These are phyloP conservation scores for Simplicillium sp. DNA, from an alignment of 2,329 filamentous ascomycete genomes.

Conservation along the genomic window DNA sequence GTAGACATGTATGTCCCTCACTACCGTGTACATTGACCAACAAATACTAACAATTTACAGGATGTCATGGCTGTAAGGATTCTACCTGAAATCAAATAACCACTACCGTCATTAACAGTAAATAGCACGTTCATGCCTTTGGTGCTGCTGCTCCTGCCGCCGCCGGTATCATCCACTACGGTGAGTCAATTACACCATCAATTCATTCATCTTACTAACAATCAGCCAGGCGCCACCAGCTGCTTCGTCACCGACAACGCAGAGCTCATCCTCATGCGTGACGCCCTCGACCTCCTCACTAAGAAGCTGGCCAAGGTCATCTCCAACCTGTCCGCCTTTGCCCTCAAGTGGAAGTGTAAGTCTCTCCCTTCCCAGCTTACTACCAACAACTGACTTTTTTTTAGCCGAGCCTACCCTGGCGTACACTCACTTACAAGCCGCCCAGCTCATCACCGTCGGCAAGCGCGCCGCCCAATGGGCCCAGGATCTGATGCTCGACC, in stretches of 20 bases:
- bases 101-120: too few relatives aligned
- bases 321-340: slow-evolving; percentile 62
- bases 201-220: too few relatives aligned
- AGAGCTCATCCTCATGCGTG: slow-evolving; percentile 59
- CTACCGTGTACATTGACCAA: not conserved
- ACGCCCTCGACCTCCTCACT: slow-evolving; percentile 63
- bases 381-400: too few relatives aligned
- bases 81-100: slow-evolving; percentile 11
- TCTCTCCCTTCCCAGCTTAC: slow-evolving; percentile 4
- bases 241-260: slow-evolving; percentile 65
- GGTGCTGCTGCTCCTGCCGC: slow-evolving; percentile 65
- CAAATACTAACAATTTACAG: slow-evolving; percentile 12
- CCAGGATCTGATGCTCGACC: slow-evolving; percentile 55
- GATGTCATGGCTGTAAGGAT: slow-evolving; percentile 49
- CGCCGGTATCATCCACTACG: slow-evolving; percentile 75
- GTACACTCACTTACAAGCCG: slow-evolving; percentile 66
- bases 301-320: slow-evolving; percentile 74
- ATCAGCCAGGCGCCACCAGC: slow-evolving; percentile 28
- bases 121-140: slow-evolving; percentile 61
- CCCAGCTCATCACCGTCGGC: slow-evolving; percentile 55
- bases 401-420: slow-evolving; percentile 56
- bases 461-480: slow-evolving; percentile 65
- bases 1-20: slow-evolving; percentile 39
- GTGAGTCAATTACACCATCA: slow-evolving; percentile 16
- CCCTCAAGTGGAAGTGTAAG: slow-evolving; percentile 57